Conservation (phyloP, 2,329 filamentous ascomycete genomes). For the Aspergillus fijiensis region DNA sequence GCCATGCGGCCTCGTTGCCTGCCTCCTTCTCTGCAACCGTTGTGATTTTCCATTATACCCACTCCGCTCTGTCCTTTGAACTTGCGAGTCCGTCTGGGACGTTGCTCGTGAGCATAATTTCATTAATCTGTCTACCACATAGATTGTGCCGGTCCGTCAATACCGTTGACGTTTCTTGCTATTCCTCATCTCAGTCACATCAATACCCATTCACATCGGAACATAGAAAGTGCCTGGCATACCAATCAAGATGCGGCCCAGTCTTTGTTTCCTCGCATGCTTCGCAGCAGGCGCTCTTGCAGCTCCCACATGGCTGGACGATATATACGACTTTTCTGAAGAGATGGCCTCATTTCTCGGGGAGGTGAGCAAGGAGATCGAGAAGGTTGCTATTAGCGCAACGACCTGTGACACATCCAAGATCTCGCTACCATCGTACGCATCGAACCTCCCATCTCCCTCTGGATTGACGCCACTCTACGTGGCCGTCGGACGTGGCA, state of each 20-base stretch:
- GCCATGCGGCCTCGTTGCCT: neutral
- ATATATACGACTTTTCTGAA: slow-evolving; percentile 41
- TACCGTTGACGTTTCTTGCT: neutral
- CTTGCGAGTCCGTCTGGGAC: neutral
- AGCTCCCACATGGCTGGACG: slow-evolving; percentile 35
- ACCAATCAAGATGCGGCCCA: slow-evolving; percentile 21
- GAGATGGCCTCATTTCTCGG: slow-evolving; percentile 42
- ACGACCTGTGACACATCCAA: slow-evolving; percentile 36
- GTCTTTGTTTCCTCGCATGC: slow-evolving; percentile 29
- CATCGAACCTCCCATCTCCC: slow-evolving; percentile 61
- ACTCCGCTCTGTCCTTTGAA: neutral
- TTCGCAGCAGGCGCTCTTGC: slow-evolving; percentile 35
- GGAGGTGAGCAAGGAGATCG: slow-evolving; percentile 42
- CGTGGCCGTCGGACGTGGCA: slow-evolving; percentile 82
- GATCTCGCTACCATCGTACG: slow-evolving; percentile 46
- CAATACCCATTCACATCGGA: neutral
- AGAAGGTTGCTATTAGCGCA: slow-evolving; percentile 20
- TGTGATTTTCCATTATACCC: neutral
- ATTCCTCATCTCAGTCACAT: neutral
- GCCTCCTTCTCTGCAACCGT: neutral
- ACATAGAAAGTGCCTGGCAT: neutral
- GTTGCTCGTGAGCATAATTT: neutral
- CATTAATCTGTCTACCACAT: neutral
- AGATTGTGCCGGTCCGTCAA: neutral
- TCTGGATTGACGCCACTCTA: slow-evolving; percentile 66